phyloP scores from a whole-genome alignment of 192 early-diverging fungal genomes.

The Coemansia erecta region DNA sequence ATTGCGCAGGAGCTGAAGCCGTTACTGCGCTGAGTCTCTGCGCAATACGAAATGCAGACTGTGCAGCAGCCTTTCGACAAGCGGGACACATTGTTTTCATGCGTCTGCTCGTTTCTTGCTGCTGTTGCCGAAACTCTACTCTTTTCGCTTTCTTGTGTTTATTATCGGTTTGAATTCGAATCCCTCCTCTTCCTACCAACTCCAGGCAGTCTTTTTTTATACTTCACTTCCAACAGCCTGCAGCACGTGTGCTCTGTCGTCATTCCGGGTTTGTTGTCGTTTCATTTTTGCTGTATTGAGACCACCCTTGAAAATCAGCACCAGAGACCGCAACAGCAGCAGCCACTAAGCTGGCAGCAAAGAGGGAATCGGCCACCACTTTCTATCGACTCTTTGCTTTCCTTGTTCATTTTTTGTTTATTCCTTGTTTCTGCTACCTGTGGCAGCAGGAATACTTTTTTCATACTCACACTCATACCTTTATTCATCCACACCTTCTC shows the following conservation, averaged over 20 bases:
- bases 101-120: not conserved
- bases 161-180: not conserved
- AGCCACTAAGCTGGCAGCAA: not conserved
- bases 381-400: not conserved
- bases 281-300: no score
- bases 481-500: no score
- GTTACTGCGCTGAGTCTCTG: constrained; percentile 1
- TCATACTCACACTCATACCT: no score
- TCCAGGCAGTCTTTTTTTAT: not conserved
- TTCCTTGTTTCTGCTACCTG: no score
- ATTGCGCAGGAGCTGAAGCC: not conserved
- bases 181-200: not conserved
- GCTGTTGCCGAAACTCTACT: not conserved
- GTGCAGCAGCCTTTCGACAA: not conserved
- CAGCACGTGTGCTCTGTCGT: no score
- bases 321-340: no score
- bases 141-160: not conserved
- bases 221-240: not conserved
- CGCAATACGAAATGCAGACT: not conserved
- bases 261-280: no score
- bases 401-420: no score
- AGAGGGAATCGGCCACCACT: not conserved
- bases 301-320: no score
- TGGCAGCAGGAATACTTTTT: no score
- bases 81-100: no score